Evolutionary conservation across 2,329 filamentous ascomycete genomes (phyloP).

Genomic region (Eutypa lata): DNA sequence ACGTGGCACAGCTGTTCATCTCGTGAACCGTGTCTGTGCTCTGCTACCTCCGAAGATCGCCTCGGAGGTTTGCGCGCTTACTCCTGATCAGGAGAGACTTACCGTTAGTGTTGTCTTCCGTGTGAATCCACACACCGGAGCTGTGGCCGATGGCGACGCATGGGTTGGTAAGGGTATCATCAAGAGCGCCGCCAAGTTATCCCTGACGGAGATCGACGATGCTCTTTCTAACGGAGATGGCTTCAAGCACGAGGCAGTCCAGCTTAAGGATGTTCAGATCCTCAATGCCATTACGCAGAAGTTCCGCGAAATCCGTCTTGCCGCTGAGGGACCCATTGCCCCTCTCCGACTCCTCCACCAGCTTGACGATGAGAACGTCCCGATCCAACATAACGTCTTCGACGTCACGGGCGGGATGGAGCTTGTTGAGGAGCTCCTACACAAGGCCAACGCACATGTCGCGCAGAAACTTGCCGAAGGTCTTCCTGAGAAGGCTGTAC

Average conservation of each 20-base stretch:
- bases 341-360: conserved; percentile 88
- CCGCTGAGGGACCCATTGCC: conserved; percentile 75
- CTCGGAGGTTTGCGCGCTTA: conserved; percentile 81
- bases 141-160: conserved; percentile 77
- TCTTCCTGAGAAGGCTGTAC: conserved; percentile 86
- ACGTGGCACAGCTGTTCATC: conserved; percentile 90
- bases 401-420: conserved; percentile 86
- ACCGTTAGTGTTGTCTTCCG: conserved; percentile 92
- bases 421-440: conserved; percentile 89
- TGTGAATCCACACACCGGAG: conserved; percentile 76
- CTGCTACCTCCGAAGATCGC: conserved; percentile 86
- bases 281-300: conserved; percentile 81
- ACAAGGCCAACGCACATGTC: conserved; percentile 88
- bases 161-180: conserved; percentile 95
- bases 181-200: conserved; percentile 83
- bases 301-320: conserved; percentile 84
- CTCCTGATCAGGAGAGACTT: conserved; percentile 83
- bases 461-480: conserved; percentile 77
- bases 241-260: conserved; percentile 62
- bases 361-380: conserved; percentile 96
- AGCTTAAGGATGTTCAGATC: conserved; percentile 74
- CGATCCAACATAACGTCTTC: conserved; percentile 94
- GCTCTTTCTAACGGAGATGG: conserved; percentile 65
- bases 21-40: conserved; percentile 84
- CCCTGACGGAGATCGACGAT: conserved; percentile 81